phyloP scores from a whole-genome alignment of 164 flowering plant species.

The Vitis riparia region DNA sequence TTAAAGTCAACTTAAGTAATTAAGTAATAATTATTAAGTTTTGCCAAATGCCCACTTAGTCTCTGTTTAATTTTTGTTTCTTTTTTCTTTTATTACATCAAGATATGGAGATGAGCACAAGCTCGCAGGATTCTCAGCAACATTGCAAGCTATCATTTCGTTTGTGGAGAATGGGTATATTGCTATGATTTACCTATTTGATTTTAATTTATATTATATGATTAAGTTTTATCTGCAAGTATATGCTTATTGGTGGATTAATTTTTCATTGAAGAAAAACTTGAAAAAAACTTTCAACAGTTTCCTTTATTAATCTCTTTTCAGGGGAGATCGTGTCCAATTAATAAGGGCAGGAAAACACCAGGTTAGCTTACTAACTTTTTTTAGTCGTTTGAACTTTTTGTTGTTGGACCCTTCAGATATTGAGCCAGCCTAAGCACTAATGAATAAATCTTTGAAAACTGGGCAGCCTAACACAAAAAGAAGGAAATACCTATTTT shows the following conservation, averaged over 20 bases:
- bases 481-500: too few species aligned
- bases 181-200: conserved; percentile 1
- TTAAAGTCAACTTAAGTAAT: too few species aligned
- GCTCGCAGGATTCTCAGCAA: conserved; percentile 98
- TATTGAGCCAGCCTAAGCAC: not conserved
- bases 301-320: conserved; percentile 25
- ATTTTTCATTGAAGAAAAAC: conserved; percentile 1
- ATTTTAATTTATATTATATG: not conserved
- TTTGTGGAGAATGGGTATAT: conserved; percentile 97
- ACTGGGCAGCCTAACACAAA: too few species aligned
- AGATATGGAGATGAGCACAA: conserved; percentile 98
- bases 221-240: not conserved
- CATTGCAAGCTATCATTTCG: conserved; percentile 96
- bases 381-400: not conserved
- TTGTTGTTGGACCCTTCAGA: not conserved
- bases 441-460: too few species aligned
- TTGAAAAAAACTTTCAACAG: not conserved
- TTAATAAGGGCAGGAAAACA: conserved; percentile 93
- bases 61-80: too few species aligned
- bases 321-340: conserved; percentile 87
- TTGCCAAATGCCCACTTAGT: too few species aligned
- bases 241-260: not conserved
- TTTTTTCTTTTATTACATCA: conserved; percentile 1
- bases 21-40: too few species aligned
- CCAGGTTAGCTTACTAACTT: conserved; percentile 54